Conservation (phyloP, 2,329 filamentous ascomycete genomes). For the Calonectria henricotiae region DNA sequence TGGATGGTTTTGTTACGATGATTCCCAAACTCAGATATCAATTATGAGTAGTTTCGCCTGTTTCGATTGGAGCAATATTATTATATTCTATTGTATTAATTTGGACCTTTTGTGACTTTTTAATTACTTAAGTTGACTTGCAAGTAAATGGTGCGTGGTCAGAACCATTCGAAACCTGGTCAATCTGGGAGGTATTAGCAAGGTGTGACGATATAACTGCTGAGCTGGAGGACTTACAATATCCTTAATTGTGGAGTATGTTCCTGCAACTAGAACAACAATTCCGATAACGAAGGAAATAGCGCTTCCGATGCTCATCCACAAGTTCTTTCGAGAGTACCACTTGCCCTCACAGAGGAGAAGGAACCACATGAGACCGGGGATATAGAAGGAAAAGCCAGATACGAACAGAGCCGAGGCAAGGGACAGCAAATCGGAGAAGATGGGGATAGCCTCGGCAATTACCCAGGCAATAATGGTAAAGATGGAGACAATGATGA, state of each 20-base stretch:
- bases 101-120: not conserved
- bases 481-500: conserved; percentile 32
- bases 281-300: conserved; percentile 34
- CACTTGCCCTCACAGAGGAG: conserved; percentile 38
- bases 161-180: conserved; percentile 29
- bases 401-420: conserved; percentile 37
- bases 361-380: conserved; percentile 34
- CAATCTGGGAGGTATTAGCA: conserved; percentile 28
- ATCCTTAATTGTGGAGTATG: conserved; percentile 36
- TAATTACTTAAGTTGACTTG: conserved; percentile 15
- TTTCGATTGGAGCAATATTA: conserved; percentile 10
- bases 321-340: conserved; percentile 34
- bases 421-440: conserved; percentile 37
- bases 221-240: conserved; percentile 27
- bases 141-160: conserved; percentile 36
- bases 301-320: conserved; percentile 34
- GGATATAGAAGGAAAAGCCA: conserved; percentile 38
- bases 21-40: conserved; percentile 17
- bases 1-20: not conserved
- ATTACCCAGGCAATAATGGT: conserved; percentile 37
- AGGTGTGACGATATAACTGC: not conserved
- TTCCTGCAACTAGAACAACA: conserved; percentile 33
- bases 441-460: conserved; percentile 39
- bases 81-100: conserved; percentile 1
- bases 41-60: not conserved